These are phyloP conservation scores for Leptosphaerulina australis DNA, from an alignment of 2,329 filamentous ascomycete genomes.

Conservation along the genomic window DNA sequence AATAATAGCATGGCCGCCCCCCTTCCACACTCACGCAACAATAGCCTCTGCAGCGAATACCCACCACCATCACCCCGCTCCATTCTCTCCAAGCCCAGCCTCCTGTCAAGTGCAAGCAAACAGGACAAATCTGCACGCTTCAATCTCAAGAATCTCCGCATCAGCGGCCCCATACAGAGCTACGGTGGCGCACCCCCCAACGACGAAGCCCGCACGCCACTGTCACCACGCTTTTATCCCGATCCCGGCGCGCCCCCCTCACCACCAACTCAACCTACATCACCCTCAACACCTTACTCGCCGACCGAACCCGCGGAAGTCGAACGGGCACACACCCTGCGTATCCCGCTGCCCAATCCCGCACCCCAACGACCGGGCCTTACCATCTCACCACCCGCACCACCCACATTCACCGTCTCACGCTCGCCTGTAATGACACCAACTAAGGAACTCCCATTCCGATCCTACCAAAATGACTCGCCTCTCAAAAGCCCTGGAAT, in stretches of 20 bases:
- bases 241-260: conserved; percentile 60
- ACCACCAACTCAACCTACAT: conserved; percentile 52
- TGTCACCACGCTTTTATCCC: conserved; percentile 63
- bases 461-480: conserved; percentile 34
- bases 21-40: conserved; percentile 26
- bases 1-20: conserved; percentile 29
- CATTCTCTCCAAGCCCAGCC: conserved; percentile 44
- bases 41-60: conserved; percentile 18
- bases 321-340: conserved; percentile 46
- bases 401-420: conserved; percentile 4
- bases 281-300: conserved; percentile 39
- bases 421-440: neutral
- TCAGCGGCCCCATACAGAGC: conserved; percentile 61
- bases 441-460: conserved; percentile 43
- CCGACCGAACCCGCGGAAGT: conserved; percentile 45
- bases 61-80: conserved; percentile 42
- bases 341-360: conserved; percentile 39
- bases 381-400: conserved; percentile 16
- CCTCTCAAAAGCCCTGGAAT: conserved; percentile 38
- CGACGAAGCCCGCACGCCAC: conserved; percentile 58
- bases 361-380: conserved; percentile 18
- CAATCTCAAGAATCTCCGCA: conserved; percentile 62
- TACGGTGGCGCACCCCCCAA: conserved; percentile 50
- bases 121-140: conserved; percentile 50
- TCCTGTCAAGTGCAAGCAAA: conserved; percentile 45